Percentiles rank a stretch among this genome's conserved stretches.
These are phyloP conservation scores for Chaetomium sp. DNA, from an alignment of 2,329 filamentous ascomycete genomes.

Conservation along the genomic window DNA sequence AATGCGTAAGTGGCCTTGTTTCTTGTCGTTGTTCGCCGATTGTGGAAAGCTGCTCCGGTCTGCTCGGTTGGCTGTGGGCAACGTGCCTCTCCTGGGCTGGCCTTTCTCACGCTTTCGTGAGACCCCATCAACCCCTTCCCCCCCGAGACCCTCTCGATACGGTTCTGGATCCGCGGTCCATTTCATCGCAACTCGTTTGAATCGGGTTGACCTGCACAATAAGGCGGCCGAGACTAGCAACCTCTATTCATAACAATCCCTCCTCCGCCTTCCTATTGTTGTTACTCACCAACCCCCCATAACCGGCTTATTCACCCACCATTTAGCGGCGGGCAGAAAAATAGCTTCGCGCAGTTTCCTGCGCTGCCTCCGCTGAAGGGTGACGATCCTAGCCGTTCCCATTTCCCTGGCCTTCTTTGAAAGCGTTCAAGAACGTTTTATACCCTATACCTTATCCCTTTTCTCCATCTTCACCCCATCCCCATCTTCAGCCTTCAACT, in stretches of 20 bases:
- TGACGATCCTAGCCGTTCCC: not conserved
- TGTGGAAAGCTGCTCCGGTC: not conserved
- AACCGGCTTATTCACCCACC: not conserved
- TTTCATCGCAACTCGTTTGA: slow-evolving; percentile 1
- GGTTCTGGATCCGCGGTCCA: not conserved
- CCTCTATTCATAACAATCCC: slow-evolving; percentile 1
- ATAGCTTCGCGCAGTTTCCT: slow-evolving; percentile 14
- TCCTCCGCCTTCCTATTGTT: not conserved
- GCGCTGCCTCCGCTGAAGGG: slow-evolving; percentile 15
- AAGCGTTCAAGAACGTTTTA: slow-evolving; percentile 7
- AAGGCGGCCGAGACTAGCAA: not conserved
- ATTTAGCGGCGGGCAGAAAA: slow-evolving; percentile 18
- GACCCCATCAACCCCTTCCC: not conserved
- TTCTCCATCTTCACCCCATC: slow-evolving; percentile 10
- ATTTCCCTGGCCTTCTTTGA: slow-evolving; percentile 1
- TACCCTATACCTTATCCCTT: not conserved
- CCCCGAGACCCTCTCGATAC: not conserved
- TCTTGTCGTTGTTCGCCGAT: slow-evolving; percentile 6
- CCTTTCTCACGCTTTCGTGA: not conserved
- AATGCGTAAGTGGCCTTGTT: slow-evolving; percentile 70
- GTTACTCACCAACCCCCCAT: not conserved
- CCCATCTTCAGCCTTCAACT: not conserved
- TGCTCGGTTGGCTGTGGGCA: not conserved
- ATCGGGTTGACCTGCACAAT: slow-evolving; percentile 9
- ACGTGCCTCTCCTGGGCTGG: not conserved